A percentile compares a stretch with the other conserved stretches of the same genome.
Conservation (phyloP, 2,329 filamentous ascomycete genomes). For the Pochonia chlamydosporia region DNA sequence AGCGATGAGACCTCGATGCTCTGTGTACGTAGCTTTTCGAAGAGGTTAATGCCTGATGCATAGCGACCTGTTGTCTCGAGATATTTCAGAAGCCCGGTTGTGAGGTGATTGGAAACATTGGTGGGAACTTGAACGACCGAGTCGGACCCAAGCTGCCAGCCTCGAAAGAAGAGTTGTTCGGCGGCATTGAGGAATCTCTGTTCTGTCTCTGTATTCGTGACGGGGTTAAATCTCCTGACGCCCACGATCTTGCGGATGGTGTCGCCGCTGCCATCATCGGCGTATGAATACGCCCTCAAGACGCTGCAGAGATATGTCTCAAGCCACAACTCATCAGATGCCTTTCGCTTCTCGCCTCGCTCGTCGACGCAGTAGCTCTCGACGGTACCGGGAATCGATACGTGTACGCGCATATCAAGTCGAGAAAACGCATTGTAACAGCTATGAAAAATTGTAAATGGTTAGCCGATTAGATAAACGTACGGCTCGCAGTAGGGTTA, state of each 20-base stretch:
- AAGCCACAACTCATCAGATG: constrained; percentile 91
- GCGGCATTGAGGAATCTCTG: constrained; percentile 93
- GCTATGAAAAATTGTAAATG: constrained; percentile 25
- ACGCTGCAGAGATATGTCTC: constrained; percentile 97
- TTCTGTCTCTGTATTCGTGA: constrained; percentile 96
- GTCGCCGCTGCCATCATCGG: constrained; percentile 90
- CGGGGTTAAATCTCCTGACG: constrained; percentile 94
- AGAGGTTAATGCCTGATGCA: constrained; percentile 92
- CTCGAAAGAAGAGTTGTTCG: constrained; percentile 90
- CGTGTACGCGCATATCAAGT: constrained; percentile 96
- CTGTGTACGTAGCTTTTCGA: constrained; percentile 86
- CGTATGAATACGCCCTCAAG: constrained; percentile 89
- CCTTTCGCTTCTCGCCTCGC: constrained; percentile 87
- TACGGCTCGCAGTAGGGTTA: neutral
- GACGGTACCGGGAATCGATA: constrained; percentile 92
- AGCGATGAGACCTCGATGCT: constrained; percentile 94
- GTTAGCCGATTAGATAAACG: neutral
- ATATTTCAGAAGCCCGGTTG: constrained; percentile 88
- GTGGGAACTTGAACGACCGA: constrained; percentile 97
- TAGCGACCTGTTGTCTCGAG: constrained; percentile 94
- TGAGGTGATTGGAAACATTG: constrained; percentile 91
- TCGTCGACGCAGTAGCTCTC: constrained; percentile 98
- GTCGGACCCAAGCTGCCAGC: constrained; percentile 95
- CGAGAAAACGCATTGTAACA: constrained; percentile 99
- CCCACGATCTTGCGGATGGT: constrained; percentile 95